These are phyloP conservation scores for Bolboschoenus planiculmis DNA, from an alignment of 176 grass and related monocot species.

Conservation along the genomic window DNA sequence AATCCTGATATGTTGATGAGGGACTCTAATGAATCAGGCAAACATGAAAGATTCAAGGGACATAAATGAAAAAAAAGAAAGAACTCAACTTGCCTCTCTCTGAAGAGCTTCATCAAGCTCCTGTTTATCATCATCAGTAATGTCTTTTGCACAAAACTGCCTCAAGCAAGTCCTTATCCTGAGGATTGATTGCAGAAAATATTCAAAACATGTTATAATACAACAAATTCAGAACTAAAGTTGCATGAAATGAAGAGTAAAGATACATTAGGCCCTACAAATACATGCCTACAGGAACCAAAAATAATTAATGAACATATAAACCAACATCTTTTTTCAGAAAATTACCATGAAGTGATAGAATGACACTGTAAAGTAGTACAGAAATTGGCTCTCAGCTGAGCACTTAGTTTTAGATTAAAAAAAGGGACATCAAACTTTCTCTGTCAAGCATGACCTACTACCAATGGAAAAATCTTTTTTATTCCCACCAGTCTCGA, in stretches of 20 bases:
- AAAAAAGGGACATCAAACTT: not conserved
- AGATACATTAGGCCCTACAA: not conserved
- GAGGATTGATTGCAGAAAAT: slow-evolving; percentile 16
- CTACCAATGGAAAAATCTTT: not conserved
- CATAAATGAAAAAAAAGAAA: slow-evolving; percentile 22
- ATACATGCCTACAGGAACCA: not conserved
- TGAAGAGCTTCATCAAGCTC: slow-evolving; percentile 97
- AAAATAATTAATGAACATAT: not conserved
- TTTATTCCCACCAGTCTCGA: not conserved
- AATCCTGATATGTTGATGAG: not conserved
- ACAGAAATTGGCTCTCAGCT: not conserved
- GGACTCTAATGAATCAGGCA: not conserved
- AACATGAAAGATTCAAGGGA: not conserved
- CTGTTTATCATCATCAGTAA: slow-evolving; percentile 87
- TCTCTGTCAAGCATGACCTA: too few relatives aligned
- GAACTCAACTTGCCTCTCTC: slow-evolving; percentile 62
- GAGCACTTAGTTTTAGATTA: not conserved
- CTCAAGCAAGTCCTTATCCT: slow-evolving; percentile 84
- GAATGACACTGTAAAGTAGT: not conserved
- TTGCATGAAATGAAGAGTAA: not conserved
- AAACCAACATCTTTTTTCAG: not conserved
- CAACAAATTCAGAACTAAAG: not conserved
- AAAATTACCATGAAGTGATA: not conserved
- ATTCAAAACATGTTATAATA: not conserved
- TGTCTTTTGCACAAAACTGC: slow-evolving; percentile 81